These are phyloP conservation scores for Gossypium aridum DNA, from an alignment of 441 rosid species.

Conservation along the genomic window DNA sequence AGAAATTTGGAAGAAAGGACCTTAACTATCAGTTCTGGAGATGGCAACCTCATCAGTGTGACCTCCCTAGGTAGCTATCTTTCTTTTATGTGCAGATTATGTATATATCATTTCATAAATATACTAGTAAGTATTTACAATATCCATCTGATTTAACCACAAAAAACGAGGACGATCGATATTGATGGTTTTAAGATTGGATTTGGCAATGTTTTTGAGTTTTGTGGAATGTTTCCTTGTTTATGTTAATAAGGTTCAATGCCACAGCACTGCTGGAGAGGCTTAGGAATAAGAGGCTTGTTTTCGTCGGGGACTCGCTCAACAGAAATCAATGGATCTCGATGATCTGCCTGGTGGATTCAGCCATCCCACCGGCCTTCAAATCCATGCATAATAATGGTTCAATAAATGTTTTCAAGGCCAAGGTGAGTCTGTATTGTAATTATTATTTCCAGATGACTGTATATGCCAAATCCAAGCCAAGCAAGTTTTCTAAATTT, in stretches of 20 bases:
- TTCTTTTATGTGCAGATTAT: too few species aligned
- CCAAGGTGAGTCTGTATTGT: conserved; percentile 28
- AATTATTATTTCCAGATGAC: too few species aligned
- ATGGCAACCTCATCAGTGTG: conserved; percentile 57
- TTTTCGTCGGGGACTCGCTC: conserved; percentile 56
- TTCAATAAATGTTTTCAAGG: conserved; percentile 49
- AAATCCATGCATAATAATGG: conserved; percentile 51
- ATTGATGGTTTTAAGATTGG: not conserved
- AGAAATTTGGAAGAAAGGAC: conserved; percentile 52
- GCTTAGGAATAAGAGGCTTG: conserved; percentile 57
- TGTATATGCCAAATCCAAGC: not conserved
- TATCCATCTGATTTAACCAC: not conserved
- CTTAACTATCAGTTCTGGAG: conserved; percentile 43
- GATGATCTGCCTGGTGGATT: conserved; percentile 46
- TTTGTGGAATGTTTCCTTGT: conserved; percentile 21
- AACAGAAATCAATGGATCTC: conserved; percentile 64
- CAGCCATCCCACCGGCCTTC: conserved; percentile 32
- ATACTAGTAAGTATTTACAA: too few species aligned
- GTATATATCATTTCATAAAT: too few species aligned
- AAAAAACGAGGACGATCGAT: not conserved
- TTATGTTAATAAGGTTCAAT: conserved; percentile 53
- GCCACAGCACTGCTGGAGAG: conserved; percentile 56
- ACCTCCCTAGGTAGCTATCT: conserved; percentile 47
- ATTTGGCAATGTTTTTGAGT: conserved; percentile 18
- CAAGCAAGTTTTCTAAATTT: too few species aligned